A percentile compares a stretch with the other conserved stretches of the same genome.
phyloP scores from a whole-genome alignment of 164 flowering plant genomes.

The Tinospora cordifolia region DNA sequence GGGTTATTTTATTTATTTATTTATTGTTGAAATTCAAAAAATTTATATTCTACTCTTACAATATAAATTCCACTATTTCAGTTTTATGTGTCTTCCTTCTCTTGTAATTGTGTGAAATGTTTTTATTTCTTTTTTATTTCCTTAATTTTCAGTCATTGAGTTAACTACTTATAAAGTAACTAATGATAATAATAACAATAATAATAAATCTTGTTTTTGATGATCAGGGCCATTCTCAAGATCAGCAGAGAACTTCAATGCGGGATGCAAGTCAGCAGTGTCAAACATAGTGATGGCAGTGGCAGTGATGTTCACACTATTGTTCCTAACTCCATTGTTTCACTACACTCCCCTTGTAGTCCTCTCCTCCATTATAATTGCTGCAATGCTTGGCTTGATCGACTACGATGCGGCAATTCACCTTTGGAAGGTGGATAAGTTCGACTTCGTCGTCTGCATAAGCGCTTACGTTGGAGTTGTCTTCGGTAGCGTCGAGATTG shows the following conservation, averaged over 20 bases:
- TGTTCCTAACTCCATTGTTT: slow-evolving; percentile 64
- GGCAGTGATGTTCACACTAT: slow-evolving; percentile 55
- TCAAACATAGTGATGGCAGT: slow-evolving; percentile 75
- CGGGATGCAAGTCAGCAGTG: slow-evolving; percentile 70
- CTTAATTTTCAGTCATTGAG: too few species aligned
- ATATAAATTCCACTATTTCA: too few species aligned
- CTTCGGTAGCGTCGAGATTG: slow-evolving; percentile 52
- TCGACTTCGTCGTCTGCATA: slow-evolving; percentile 59
- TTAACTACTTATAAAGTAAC: too few species aligned
- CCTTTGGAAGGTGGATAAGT: slow-evolving; percentile 62
- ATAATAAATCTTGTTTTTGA: too few species aligned
- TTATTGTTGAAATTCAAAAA: too few species aligned
- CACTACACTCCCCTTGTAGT: slow-evolving; percentile 75
- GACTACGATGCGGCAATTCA: slow-evolving; percentile 53
- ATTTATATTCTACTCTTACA: too few species aligned
- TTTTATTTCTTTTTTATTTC: too few species aligned
- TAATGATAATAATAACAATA: too few species aligned
- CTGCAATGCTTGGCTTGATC: slow-evolving; percentile 68
- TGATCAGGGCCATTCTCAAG: slow-evolving; percentile 63
- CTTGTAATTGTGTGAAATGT: too few species aligned
- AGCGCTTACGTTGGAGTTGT: slow-evolving; percentile 55
- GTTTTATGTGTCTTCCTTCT: too few species aligned
- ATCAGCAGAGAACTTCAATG: slow-evolving; percentile 70
- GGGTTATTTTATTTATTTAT: too few species aligned
- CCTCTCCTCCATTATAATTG: slow-evolving; percentile 56